Evolutionary conservation across 75 land plant genomes (phyloP).

Genomic region (Cunninghamia lanceolata): DNA sequence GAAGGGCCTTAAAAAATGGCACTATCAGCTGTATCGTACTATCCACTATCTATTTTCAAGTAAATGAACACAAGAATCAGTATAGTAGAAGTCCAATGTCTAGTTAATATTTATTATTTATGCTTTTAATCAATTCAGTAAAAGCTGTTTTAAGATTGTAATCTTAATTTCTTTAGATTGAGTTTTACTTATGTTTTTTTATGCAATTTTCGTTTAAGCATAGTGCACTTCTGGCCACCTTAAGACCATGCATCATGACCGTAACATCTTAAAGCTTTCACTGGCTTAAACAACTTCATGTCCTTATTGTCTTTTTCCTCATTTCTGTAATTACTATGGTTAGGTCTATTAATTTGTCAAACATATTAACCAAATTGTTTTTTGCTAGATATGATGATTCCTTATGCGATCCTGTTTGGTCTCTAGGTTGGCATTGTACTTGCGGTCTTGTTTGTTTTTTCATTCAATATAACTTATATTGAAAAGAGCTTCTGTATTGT

Average conservation of each 20-base stretch:
- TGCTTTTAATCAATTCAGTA: not conserved
- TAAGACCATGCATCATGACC: not conserved
- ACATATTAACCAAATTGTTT: not conserved
- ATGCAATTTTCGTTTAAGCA: not conserved
- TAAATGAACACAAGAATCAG: not conserved
- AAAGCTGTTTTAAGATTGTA: not conserved
- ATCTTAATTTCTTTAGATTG: not conserved
- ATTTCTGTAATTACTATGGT: not conserved
- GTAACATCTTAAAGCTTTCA: not conserved
- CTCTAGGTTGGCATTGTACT: not conserved
- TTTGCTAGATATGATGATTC: not conserved
- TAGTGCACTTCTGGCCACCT: not conserved
- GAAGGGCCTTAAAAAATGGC: not conserved
- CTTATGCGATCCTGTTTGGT: not conserved
- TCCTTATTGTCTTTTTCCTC: not conserved
- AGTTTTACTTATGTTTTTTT: not conserved
- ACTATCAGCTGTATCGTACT: not conserved
- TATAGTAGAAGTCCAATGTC: not conserved
- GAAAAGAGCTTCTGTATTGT: not conserved
- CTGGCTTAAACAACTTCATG: not conserved
- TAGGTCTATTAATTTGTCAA: not conserved
- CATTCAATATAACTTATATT: not conserved
- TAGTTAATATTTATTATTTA: too few relatives aligned
- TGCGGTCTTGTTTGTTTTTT: not conserved
- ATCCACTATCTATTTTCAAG: not conserved